A percentile compares a stretch with the other conserved stretches of the same genome.
Conservation (phyloP, 2,329 filamentous ascomycete species). For the Didymella glomerata region DNA sequence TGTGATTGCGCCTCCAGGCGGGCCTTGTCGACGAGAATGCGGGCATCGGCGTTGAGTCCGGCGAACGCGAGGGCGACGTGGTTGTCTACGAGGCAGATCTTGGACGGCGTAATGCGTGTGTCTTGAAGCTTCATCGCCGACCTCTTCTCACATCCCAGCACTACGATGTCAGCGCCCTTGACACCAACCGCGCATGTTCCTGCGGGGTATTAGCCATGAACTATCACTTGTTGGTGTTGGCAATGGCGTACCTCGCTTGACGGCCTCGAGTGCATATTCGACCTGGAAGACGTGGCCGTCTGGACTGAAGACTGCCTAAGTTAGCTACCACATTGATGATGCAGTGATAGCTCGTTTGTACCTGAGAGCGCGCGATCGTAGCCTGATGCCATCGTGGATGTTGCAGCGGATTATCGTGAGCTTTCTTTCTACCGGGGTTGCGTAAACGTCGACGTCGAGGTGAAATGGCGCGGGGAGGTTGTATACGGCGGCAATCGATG, state of each 20-base stretch:
- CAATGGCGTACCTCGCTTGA: constrained; percentile 83
- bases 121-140: constrained; percentile 99
- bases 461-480: constrained; percentile 22
- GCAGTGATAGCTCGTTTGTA: constrained; percentile 60
- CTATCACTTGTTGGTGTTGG: neutral
- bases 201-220: constrained; percentile 51
- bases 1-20: constrained; percentile 97
- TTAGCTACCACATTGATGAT: constrained; percentile 37
- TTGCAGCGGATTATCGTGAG: neutral
- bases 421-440: neutral
- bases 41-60: constrained; percentile 95
- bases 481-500: constrained; percentile 32
- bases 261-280: constrained; percentile 98
- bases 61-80: constrained; percentile 98
- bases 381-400: constrained; percentile 80
- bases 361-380: constrained; percentile 99
- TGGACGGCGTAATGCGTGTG: constrained; percentile 97
- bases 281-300: constrained; percentile 99
- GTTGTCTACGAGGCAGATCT: constrained; percentile 94
- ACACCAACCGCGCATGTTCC: constrained; percentile 98
- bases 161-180: constrained; percentile 92
- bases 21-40: constrained; percentile 98
- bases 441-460: constrained; percentile 9
- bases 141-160: constrained; percentile 97
- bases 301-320: constrained; percentile 84